Base-by-base conservation (phyloP, 768 basidiomycete genomes). In the Lepiota venenata region DNA sequence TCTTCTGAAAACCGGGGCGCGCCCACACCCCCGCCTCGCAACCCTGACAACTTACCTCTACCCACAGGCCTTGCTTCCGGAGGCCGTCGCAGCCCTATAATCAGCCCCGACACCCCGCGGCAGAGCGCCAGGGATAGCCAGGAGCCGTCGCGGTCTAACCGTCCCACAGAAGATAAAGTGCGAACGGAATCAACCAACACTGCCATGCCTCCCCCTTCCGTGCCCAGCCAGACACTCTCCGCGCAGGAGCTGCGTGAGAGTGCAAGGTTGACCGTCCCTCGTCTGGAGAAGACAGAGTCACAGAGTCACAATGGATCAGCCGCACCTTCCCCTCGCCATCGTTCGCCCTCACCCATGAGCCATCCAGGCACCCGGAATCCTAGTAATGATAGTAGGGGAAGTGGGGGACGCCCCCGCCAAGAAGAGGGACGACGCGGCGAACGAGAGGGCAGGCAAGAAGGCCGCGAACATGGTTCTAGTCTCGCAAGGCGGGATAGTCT, bases 181-280 rank as follows among this genome's bases (percentile, higher is more conserved):
- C 54, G 63, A 20, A 74, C 74, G 25, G 59, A 61, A 14, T 77
- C 75, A 49, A 63, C 63, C 27, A 66, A 63, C n/a, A 76, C 80
- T 35, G 63, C 64, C 1, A 92, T 93, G 89, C 88, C 87, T 11
- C 91, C 91, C 3, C 91, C 91, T 15, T 76, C 73, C 21, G 82
- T 76, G 45, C 91, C 91, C 2, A 92, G 90, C 61, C 88, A 91
- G 61, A 91, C 89, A 0, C 69, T 74, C 5, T 87, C 86, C 9
- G 88, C 89, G 1, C 87, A 91, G 60, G 90, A 90, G 61, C 75
- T 91, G 14, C 79, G 91, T 47, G 88, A 88, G 64, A 90, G 87
- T 2, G 90, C 89, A 5, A 87, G 85, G 61, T 85, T 87, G 62
- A 77, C 81, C 14, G 79, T 84, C 40, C 66, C 65, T 35, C 74